Conservation (phyloP, 805 yeast species). For the Candida berthetii region DNA sequence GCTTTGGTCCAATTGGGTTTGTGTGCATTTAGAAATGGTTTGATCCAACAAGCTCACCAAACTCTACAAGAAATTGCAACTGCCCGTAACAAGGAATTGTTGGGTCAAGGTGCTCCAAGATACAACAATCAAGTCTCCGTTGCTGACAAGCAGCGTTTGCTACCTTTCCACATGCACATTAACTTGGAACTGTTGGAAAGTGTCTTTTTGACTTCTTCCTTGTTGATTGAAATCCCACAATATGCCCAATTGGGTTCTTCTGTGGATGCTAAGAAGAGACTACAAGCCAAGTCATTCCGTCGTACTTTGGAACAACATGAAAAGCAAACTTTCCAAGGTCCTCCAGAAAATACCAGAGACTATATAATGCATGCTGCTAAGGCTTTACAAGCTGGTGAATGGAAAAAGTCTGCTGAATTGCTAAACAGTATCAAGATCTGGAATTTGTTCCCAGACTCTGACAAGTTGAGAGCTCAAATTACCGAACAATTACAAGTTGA, state of each 20-base stretch:
- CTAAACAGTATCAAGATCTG: slow-evolving; percentile 78
- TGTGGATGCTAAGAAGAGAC: slow-evolving; percentile 53
- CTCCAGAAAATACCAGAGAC: slow-evolving; percentile 95
- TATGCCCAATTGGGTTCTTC: slow-evolving; percentile 64
- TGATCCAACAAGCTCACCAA: slow-evolving; percentile 82
- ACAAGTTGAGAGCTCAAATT: slow-evolving; percentile 63
- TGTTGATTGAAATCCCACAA: slow-evolving; percentile 87
- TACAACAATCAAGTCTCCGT: slow-evolving; percentile 46
- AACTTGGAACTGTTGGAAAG: slow-evolving; percentile 92
- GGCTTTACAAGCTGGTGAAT: slow-evolving; percentile 82
- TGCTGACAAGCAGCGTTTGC: slow-evolving; percentile 70
- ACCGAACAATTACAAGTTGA: slow-evolving; percentile 77
- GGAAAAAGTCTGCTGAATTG: slow-evolving; percentile 72
- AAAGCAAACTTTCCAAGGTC: slow-evolving; percentile 93
- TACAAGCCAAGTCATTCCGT: slow-evolving; percentile 78
- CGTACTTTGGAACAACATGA: slow-evolving; percentile 89
- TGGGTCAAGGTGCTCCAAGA: slow-evolving; percentile 86
- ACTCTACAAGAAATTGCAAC: slow-evolving; percentile 83
- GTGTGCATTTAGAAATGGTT: slow-evolving; percentile 89
- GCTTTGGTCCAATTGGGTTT: slow-evolving; percentile 94
- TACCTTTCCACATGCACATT: slow-evolving; percentile 98
- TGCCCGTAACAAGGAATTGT: slow-evolving; percentile 82
- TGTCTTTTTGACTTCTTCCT: slow-evolving; percentile 83
- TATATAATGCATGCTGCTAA: slow-evolving; percentile 89
- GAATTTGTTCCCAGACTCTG: slow-evolving; percentile 71